Percentiles rank a stretch among this genome's conserved stretches.
Evolutionary conservation across 495 filamentous ascomycete genomes (phyloP).

Genomic region (Cladorrhinum samala): DNA sequence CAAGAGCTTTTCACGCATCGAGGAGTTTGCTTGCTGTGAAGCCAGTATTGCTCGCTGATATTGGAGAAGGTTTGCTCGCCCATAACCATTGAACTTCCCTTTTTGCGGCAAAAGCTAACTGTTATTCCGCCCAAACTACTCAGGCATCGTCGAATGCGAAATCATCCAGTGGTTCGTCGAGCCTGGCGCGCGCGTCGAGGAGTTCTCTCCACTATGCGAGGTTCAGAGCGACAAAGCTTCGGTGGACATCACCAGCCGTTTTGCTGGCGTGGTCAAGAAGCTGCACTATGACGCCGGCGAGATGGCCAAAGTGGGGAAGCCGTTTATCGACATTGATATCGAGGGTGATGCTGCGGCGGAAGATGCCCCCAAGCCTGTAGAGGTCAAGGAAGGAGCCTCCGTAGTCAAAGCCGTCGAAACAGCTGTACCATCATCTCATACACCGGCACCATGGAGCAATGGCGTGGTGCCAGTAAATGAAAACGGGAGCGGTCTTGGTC

Average conservation of each 20-base stretch:
- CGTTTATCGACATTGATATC: slow-evolving; percentile 74
- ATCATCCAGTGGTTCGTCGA: slow-evolving; percentile 99
- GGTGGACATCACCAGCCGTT: slow-evolving; percentile 96
- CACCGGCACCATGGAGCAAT: neutral
- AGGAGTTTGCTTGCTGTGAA: slow-evolving; percentile 57
- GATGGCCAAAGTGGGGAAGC: slow-evolving; percentile 88
- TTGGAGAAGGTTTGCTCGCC: slow-evolving; percentile 68
- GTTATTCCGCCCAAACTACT: neutral
- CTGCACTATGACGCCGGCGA: slow-evolving; percentile 93
- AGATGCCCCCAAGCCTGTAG: slow-evolving; percentile 30
- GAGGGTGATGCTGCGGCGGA: slow-evolving; percentile 45
- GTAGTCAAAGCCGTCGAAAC: neutral
- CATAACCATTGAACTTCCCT: neutral
- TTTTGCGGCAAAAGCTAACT: neutral
- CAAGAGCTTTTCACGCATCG: slow-evolving; percentile 56
- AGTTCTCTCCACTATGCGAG: slow-evolving; percentile 96
- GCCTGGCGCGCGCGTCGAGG: slow-evolving; percentile 89
- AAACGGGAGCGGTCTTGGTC: too few relatives aligned
- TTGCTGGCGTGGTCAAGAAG: slow-evolving; percentile 92
- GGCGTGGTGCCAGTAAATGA: too few relatives aligned
- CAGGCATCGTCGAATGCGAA: slow-evolving; percentile 95
- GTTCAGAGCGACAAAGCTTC: slow-evolving; percentile 98
- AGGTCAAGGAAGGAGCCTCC: neutral
- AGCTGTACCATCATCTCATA: slow-evolving; percentile 1
- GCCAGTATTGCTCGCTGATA: slow-evolving; percentile 89